Base-by-base conservation (phyloP, 202 grass and related monocot species). In the Panicum virgatum region DNA sequence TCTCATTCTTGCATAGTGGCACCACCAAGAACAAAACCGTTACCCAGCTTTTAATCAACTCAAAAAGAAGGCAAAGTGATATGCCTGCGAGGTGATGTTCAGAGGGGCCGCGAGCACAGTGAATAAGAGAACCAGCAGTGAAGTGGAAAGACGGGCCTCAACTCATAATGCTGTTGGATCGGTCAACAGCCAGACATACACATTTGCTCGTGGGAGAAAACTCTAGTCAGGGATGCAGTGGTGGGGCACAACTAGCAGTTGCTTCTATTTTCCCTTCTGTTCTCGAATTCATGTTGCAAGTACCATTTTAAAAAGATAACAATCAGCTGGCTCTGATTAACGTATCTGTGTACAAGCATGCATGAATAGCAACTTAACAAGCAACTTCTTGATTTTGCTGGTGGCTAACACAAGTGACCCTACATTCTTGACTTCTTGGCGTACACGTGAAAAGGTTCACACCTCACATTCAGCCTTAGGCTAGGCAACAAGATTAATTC, bases 1-100 rank as follows among this genome's bases (percentile, higher is more conserved):
- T 60, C 30, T 56, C 14, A 18, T 85, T 84, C 82, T 57, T 58
- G 18, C 46, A 81, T 63, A 81, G 61, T 62, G 58, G 5, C 80
- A 62, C 23, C 25, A 79, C 61, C 26, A 78, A 26, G 14, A 73
- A 58, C n/a, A 69, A 58, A 73, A 80, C 43, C 73, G 46, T 18
- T 82, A 44, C 34, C 4, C 47, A 30, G 57, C 58, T 66, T 45
- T 58, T 71, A 72, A 54, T 26, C 46, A 20, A 58, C 27, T 59
- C 29, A 53, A 37, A 58, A 71, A 22, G 72, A 72, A 62, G 76
- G 20, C 47, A 39, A 78, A 72, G 76, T 69, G 73, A 34, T 48
- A 26, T 37, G 12, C 65, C 30, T 68, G 39, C 8, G 78, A 60
- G 27, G 18, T 68, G 48, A 36, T 86, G 84, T 62, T 60, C 45